Evolutionary conservation across 257 asterid species (phyloP), one percentile per base, ranked within the genome.

Genomic region (Nicotiana noctiflora): DNA sequence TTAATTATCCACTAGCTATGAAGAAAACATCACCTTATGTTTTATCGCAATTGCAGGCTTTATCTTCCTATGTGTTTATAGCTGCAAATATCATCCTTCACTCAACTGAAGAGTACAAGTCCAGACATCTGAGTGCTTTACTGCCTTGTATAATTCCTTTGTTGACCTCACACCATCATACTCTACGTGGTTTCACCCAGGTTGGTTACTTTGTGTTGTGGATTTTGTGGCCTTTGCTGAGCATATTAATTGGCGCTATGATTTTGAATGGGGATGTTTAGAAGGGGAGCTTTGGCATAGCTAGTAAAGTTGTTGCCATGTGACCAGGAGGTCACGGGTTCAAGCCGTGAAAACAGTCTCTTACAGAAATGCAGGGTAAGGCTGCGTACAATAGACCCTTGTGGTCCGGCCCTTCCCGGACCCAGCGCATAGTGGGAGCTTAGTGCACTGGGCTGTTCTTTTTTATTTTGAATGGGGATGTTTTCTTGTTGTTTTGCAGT

Each of bases 141-240:
- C 91, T 95, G 80, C 98, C 98, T 82, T 93, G 97, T 76, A 88
- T 93, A 80, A 84, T 92, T 84, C 98, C 98, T 78, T 84, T 95
- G 81, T 85, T 95, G 90, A 95, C 98, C 75, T 92, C 98, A 57
- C 99, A 95, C 87, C 99, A 95, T 91, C 99, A 95, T 87, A 93
- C 98, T 40, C 85, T 95, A 83, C 98, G 99, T 70, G 98, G 99
- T 83, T 91, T 95, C 86, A 86, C 98, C 44, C 99, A 92, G 94
- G 97, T 89, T 76, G 79, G 86, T 84, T 81, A 79, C 64, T 75
- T 70, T 78, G 44, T 34, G 34, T 40, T 76, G 37, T 81, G 80
- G 80, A 62, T 8, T 40, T 62, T 63, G 34, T 79, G 57, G 14
- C 44, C 59, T 79, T n/a, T 0, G 4, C 61, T 49, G 23, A 74